Conservation (phyloP, 371 early-diverging fungal species). For the Mucor irregularis region DNA sequence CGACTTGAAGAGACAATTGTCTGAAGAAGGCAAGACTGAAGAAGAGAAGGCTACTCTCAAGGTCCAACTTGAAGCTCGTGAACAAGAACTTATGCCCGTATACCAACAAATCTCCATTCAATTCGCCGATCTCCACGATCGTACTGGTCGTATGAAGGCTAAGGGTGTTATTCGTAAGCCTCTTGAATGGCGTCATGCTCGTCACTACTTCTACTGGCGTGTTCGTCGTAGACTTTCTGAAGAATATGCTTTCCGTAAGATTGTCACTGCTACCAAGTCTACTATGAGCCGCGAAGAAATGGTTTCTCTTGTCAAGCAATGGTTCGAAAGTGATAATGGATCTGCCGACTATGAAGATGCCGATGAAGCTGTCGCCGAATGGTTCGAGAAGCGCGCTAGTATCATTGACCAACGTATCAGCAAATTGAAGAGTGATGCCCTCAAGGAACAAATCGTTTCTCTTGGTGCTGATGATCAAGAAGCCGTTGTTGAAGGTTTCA, state of each 20-base stretch:
- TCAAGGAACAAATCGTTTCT: conserved; percentile 32
- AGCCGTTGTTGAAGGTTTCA: conserved; percentile 55
- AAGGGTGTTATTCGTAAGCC: conserved; percentile 87
- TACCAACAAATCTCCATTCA: conserved; percentile 94
- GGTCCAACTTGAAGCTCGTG: conserved; percentile 74
- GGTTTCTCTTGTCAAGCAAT: conserved; percentile 47
- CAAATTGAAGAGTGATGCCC: conserved; percentile 43
- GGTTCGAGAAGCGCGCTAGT: conserved; percentile 62
- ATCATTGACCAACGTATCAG: conserved; percentile 49
- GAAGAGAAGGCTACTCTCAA: conserved; percentile 67
- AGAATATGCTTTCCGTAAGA: conserved; percentile 67
- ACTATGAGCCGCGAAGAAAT: conserved; percentile 50
- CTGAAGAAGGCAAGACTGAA: conserved; percentile 44
- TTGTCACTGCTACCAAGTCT: conserved; percentile 43
- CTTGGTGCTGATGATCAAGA: conserved; percentile 45
- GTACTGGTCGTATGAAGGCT: conserved; percentile 94
- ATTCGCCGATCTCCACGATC: conserved; percentile 97
- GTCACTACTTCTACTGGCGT: conserved; percentile 94
- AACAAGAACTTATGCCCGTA: conserved; percentile 84
- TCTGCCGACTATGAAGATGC: conserved; percentile 47
- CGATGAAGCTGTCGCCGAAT: conserved; percentile 59
- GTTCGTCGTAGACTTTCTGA: conserved; percentile 79
- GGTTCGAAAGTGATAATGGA: conserved; percentile 54
- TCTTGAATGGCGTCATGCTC: conserved; percentile 81
- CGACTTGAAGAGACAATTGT: conserved; percentile 66